phyloP scores from a whole-genome alignment of 2,329 filamentous ascomycete species.

The Colletotrichum horii region DNA sequence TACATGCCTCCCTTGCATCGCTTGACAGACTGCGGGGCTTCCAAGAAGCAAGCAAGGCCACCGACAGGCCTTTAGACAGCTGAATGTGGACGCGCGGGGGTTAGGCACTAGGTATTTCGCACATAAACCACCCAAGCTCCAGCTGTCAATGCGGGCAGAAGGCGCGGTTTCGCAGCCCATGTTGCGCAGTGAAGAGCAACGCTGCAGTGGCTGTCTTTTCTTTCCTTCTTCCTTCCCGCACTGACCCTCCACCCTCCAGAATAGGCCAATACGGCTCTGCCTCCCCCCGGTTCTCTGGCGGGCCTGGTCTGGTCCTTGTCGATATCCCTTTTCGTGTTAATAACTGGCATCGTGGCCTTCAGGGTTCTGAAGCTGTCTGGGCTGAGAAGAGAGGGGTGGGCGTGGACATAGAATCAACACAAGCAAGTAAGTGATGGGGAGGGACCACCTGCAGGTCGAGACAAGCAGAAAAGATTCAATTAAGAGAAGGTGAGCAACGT shows the following conservation, averaged over 20 bases:
- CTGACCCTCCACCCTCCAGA: neutral
- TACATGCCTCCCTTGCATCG: neutral
- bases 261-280: neutral
- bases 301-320: neutral
- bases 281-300: neutral
- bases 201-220: neutral
- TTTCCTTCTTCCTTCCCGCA: neutral
- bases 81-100: neutral
- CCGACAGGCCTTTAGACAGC: neutral
- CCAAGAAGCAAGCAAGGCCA: neutral
- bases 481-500: neutral
- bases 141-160: slow-evolving; percentile 7
- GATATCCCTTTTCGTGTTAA: neutral
- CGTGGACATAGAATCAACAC: neutral
- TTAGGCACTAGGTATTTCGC: neutral
- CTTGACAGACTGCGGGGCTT: neutral
- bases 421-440: neutral
- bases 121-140: neutral
- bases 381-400: neutral
- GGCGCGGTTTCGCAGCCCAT: neutral
- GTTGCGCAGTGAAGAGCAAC: neutral
- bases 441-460: neutral
- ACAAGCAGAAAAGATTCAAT: neutral
- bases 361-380: neutral
- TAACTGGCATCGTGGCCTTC: neutral